These are phyloP conservation scores for Boletus semigastroideus DNA, from an alignment of 1,284 basidiomycete genomes.

Conservation along the genomic window DNA sequence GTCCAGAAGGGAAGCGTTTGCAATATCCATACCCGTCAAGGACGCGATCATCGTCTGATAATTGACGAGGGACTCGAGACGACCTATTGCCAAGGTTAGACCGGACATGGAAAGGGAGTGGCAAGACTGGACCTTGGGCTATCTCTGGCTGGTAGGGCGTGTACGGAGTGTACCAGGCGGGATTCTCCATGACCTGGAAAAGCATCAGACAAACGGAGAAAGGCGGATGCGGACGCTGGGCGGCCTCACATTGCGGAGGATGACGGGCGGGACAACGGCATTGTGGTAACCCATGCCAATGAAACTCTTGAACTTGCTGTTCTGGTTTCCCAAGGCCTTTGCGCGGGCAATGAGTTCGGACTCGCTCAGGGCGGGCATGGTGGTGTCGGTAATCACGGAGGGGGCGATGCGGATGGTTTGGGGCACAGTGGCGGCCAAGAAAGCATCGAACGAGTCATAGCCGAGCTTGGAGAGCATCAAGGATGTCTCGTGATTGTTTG, in stretches of 20 bases:
- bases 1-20: conserved; percentile 90
- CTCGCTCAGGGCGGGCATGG: conserved; percentile 81
- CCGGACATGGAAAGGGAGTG: conserved; percentile 5
- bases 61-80: conserved; percentile 95
- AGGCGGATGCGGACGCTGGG: background rate
- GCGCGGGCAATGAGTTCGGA: conserved; percentile 80
- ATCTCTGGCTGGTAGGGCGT: conserved; percentile 95
- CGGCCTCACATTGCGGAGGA: conserved; percentile 80
- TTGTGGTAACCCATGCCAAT: conserved; percentile 99
- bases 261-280: conserved; percentile 90
- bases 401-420: conserved; percentile 71
- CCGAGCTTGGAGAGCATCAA: conserved; percentile 82
- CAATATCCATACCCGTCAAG: conserved; percentile 91
- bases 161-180: conserved; percentile 98
- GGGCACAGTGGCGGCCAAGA: conserved; percentile 81
- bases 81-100: conserved; percentile 50
- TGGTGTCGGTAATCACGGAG: conserved; percentile 60
- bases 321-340: conserved; percentile 73
- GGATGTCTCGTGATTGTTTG: conserved; percentile 71
- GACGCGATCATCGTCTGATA: conserved; percentile 97
- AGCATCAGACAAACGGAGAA: conserved; percentile 6
- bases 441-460: conserved; percentile 84
- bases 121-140: conserved; percentile 68
- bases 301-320: conserved; percentile 86
- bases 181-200: conserved; percentile 89